A percentile compares a stretch with the other conserved stretches of the same genome.
phyloP scores from a whole-genome alignment of 1,284 basidiomycete species.

The Sporisorium scitamineum region DNA sequence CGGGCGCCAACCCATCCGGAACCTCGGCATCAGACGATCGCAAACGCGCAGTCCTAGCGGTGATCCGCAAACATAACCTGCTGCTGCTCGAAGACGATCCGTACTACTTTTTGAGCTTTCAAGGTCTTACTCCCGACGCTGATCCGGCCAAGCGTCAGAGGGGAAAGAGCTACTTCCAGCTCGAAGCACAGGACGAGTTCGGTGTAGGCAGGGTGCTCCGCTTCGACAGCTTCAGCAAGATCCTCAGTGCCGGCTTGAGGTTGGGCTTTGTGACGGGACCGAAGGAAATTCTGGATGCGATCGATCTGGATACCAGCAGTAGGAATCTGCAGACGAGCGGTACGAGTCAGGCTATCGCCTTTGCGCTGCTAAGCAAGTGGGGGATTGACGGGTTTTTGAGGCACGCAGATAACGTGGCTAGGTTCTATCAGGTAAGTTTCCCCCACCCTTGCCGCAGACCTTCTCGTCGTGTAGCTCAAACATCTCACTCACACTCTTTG shows the following conservation, averaged over 20 bases:
- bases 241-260: constrained; percentile 69
- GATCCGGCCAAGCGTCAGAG: constrained; percentile 55
- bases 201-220: constrained; percentile 64
- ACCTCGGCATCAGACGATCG: constrained; percentile 73
- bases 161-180: constrained; percentile 59
- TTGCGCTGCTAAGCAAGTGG: constrained; percentile 80
- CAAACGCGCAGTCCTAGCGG: constrained; percentile 80
- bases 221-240: constrained; percentile 77
- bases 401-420: constrained; percentile 78
- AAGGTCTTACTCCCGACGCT: constrained; percentile 41
- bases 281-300: constrained; percentile 77
- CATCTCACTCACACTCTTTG: neutral
- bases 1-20: constrained; percentile 68
- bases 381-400: constrained; percentile 77
- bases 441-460: neutral
- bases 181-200: constrained; percentile 53
- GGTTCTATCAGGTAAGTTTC: constrained; percentile 78
- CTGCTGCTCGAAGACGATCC: constrained; percentile 63
- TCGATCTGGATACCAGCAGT: constrained; percentile 78
- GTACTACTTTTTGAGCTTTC: constrained; percentile 63
- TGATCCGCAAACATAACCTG: constrained; percentile 70
- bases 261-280: constrained; percentile 87
- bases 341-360: constrained; percentile 83
- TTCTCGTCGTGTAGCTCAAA: neutral
- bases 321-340: constrained; percentile 80